A percentile compares a stretch with the other conserved stretches of the same genome.
Conservation (phyloP, 345 rosid genomes). For the Brassica cretica region DNA sequence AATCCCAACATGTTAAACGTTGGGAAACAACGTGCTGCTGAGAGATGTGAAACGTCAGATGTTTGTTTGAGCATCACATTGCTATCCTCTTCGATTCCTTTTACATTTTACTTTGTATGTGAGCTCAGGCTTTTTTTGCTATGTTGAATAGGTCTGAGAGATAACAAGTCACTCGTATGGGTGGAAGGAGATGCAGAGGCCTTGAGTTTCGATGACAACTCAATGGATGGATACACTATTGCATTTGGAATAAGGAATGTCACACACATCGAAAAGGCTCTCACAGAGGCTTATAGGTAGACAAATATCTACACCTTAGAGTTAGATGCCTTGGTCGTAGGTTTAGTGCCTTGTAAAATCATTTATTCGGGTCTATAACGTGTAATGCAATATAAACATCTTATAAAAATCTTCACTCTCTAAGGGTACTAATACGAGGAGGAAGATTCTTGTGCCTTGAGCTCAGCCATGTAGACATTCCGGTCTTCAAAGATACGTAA, state of each 20-base stretch:
- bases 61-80: conserved; percentile 12
- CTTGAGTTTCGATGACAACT: conserved; percentile 64
- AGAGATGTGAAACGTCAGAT: conserved; percentile 56
- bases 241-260: conserved; percentile 99
- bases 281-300: conserved; percentile 82
- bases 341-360: too few relatives aligned
- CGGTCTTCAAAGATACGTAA: conserved; percentile 85
- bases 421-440: conserved; percentile 28
- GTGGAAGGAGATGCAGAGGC: conserved; percentile 94
- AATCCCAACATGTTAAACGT: conserved; percentile 86
- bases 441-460: conserved; percentile 31
- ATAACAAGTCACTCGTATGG: conserved; percentile 73
- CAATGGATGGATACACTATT: conserved; percentile 94
- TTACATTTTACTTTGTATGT: neutral
- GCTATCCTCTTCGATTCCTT: neutral
- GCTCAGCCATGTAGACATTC: conserved; percentile 86
- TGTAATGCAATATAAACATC: too few relatives aligned
- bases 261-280: conserved; percentile 91
- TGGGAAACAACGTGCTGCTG: conserved; percentile 75
- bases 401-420: conserved; percentile 12
- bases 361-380: too few relatives aligned
- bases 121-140: conserved; percentile 11
- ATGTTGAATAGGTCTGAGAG: conserved; percentile 36
- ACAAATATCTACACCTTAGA: neutral
- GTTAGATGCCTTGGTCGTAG: too few relatives aligned